Evolutionary conservation across 2,329 filamentous ascomycete genomes (phyloP), one percentile per base, ranked within the genome.

Genomic region (Orbilia oligospora): DNA sequence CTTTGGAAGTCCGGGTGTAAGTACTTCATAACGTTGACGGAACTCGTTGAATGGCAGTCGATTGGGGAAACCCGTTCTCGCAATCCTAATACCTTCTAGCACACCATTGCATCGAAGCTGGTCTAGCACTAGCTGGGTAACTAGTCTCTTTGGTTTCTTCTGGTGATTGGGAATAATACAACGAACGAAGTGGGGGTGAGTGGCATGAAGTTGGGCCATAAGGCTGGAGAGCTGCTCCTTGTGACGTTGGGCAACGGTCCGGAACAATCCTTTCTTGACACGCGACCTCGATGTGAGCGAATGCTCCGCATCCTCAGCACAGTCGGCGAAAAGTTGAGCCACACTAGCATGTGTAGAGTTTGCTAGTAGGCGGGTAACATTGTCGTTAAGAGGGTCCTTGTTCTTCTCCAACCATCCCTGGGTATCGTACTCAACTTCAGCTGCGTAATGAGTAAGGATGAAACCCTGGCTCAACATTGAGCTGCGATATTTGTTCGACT

Each of bases 101-200:
- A 99, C 96, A 92, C 96, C 96, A 84, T 99, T 99, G 86, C 96
- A 99, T 66, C 96, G 91, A n/a, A 99, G 87, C 84, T 99, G 97
- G 83, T 99, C 96, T 5, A 99, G 88, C 0, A 99, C 97, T n/a
- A 99, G 89, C 1, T 94, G 90, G 2, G 93, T 93, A 83, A 92
- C 93, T 84, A 98, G 93, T 83, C 94, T 92, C 85, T 99, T 99
- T 0, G 96, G 93, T 24, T 91, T 89, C 85, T 99, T 99, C 85
- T 97, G 97, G 87, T 99, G 96, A 83, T 99, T 99, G 2, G 96
- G 97, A 76, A 99, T 88, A 80, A 99, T 99, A 83, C 96, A 99
- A 56, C 96, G 92, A 33, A 99, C 96, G 83, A 99, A 99, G 84
- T 99, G 96, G 73, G 97, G 97, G 84, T 99, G 96, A 0, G 96